Evolutionary conservation across 2,329 filamentous ascomycete species (phyloP).

Genomic region (Pseudonectria foliicola): DNA sequence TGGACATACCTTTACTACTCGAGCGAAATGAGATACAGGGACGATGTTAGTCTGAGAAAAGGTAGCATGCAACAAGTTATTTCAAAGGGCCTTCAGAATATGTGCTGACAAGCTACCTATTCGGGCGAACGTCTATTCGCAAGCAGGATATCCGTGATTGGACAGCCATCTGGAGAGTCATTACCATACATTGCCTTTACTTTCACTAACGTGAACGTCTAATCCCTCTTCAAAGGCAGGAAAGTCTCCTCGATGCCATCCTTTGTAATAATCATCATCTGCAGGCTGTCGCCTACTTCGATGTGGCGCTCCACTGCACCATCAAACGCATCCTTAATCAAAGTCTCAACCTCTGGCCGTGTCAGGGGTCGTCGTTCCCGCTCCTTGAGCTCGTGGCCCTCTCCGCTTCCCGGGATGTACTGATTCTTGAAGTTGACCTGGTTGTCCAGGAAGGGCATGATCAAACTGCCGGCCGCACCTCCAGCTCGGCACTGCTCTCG

Average conservation of each 20-base stretch:
- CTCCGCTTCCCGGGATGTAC: constrained; percentile 79
- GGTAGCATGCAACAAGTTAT: no score
- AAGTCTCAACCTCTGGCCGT: constrained; percentile 66
- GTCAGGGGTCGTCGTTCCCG: constrained; percentile 64
- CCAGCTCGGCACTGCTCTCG: constrained; percentile 91
- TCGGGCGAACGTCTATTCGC: no score
- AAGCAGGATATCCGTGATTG: no score
- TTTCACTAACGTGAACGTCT: constrained; percentile 23
- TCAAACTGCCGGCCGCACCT: constrained; percentile 84
- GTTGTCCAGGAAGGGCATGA: constrained; percentile 99
- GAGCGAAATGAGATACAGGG: no score
- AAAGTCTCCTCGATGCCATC: constrained; percentile 83
- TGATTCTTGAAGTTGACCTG: constrained; percentile 99
- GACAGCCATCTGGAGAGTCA: constrained; percentile 3
- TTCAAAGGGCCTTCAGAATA: no score
- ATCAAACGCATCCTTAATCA: constrained; percentile 97
- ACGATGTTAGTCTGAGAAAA: no score
- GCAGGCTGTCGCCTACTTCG: constrained; percentile 91
- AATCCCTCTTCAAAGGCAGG: constrained; percentile 84
- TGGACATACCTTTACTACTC: no score
- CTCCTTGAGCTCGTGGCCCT: constrained; percentile 72
- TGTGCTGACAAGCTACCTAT: no score
- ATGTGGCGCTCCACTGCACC: constrained; percentile 98
- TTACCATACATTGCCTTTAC: constrained; percentile 26
- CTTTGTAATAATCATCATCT: constrained; percentile 89